Percentiles rank a stretch among this genome's conserved stretches.
These are phyloP conservation scores for Aspergillus fructus DNA, from an alignment of 2,329 filamentous ascomycete species.

Conservation along the genomic window DNA sequence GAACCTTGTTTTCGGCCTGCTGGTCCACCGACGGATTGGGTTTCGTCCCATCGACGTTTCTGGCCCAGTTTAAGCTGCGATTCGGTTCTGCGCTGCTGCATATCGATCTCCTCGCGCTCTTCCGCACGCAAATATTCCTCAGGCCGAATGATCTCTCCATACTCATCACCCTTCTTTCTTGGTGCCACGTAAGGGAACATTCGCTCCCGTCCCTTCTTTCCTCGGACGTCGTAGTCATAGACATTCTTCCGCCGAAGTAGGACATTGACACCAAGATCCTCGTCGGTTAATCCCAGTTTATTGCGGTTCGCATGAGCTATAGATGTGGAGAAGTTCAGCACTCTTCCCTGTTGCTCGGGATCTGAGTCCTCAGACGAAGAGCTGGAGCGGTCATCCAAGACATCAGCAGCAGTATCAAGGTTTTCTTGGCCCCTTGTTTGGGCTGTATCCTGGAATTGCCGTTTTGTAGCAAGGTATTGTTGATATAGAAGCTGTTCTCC, in stretches of 20 bases:
- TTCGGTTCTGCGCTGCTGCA: constrained; percentile 55
- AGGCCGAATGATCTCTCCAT: constrained; percentile 87
- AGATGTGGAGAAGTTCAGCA: constrained; percentile 82
- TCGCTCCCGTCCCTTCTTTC: constrained; percentile 87
- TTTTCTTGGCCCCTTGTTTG: constrained; percentile 67
- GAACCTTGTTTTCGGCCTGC: constrained; percentile 59
- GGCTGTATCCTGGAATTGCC: constrained; percentile 79
- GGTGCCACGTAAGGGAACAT: constrained; percentile 86
- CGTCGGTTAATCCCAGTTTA: constrained; percentile 82
- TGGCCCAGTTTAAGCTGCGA: constrained; percentile 72
- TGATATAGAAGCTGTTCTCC: constrained; percentile 82
- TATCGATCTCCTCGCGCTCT: constrained; percentile 76
- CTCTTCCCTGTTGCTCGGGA: constrained; percentile 84
- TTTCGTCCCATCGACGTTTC: constrained; percentile 91
- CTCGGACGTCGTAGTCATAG: constrained; percentile 90
- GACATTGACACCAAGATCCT: constrained; percentile 88
- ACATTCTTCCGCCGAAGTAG: constrained; percentile 83
- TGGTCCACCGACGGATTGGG: constrained; percentile 47
- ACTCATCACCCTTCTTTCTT: constrained; percentile 80
- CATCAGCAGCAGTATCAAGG: constrained; percentile 73
- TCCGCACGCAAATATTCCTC: constrained; percentile 94
- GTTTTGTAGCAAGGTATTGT: constrained; percentile 85
- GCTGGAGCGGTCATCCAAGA: constrained; percentile 73
- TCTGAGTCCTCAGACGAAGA: constrained; percentile 89
- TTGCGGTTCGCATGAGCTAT: constrained; percentile 80